These are phyloP conservation scores for Fonsecaea nubica DNA, from an alignment of 2,329 filamentous ascomycete species.

Conservation along the genomic window DNA sequence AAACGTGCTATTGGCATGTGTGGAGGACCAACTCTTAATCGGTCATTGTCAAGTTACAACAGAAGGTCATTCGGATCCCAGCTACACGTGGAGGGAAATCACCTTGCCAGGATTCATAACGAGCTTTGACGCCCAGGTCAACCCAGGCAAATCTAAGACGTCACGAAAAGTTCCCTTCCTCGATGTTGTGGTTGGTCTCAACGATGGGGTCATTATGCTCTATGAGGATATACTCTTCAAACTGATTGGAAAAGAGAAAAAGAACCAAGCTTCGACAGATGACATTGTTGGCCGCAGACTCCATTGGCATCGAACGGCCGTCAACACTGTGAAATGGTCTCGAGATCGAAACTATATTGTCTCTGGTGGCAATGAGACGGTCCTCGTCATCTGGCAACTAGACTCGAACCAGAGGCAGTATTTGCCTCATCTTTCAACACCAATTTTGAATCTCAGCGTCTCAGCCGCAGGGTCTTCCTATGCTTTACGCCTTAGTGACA, in stretches of 20 bases:
- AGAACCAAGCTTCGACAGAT: conserved; percentile 46
- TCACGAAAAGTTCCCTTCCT: conserved; percentile 54
- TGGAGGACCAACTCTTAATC: conserved; percentile 61
- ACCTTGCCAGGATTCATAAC: conserved; percentile 67
- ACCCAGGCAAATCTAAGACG: conserved; percentile 35
- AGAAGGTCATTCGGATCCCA: conserved; percentile 45
- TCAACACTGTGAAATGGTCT: conserved; percentile 89
- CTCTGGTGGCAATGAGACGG: conserved; percentile 88
- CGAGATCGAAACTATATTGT: conserved; percentile 92
- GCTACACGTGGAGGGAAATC: conserved; percentile 63
- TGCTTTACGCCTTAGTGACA: conserved; percentile 84
- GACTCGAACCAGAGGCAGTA: conserved; percentile 83
- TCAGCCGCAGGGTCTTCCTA: conserved; percentile 82
- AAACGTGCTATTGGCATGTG: conserved; percentile 48
- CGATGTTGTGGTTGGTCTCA: conserved; percentile 80
- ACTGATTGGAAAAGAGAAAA: conserved; percentile 56
- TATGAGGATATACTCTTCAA: conserved; percentile 75
- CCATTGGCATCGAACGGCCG: conserved; percentile 89
- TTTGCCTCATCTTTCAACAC: conserved; percentile 86
- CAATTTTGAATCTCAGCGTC: conserved; percentile 82
- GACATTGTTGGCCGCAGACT: conserved; percentile 66
- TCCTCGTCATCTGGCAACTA: conserved; percentile 90
- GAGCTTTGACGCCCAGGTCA: conserved; percentile 61
- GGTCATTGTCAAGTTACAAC: conserved; percentile 57
- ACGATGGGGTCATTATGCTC: conserved; percentile 77